These are phyloP conservation scores for Tremella mesenterica DNA, from an alignment of 768 basidiomycete genomes.

Conservation along the genomic window DNA sequence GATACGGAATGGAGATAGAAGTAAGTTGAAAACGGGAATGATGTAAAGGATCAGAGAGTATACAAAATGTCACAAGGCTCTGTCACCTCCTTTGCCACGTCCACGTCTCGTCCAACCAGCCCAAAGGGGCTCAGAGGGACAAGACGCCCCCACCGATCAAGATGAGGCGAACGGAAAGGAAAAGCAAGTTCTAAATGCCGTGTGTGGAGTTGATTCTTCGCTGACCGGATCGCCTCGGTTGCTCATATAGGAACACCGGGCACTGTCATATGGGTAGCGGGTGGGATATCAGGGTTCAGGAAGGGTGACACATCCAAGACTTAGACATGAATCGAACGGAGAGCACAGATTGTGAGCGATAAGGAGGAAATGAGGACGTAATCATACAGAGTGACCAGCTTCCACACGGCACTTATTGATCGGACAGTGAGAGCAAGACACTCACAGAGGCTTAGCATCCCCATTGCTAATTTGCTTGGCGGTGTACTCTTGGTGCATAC, in stretches of 20 bases:
- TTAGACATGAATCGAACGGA: not conserved
- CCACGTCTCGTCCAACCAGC: constrained; percentile 11
- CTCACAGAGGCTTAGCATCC: constrained; percentile 68
- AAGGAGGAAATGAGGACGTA: not conserved
- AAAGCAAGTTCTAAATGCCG: constrained; percentile 40
- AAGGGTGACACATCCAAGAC: not conserved
- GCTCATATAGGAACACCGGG: constrained; percentile 29
- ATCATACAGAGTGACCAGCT: not conserved
- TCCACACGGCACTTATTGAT: not conserved
- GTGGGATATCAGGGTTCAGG: constrained; percentile 8
- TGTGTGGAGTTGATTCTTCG: constrained; percentile 25
- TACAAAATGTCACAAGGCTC: constrained; percentile 30
- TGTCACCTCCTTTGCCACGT: constrained; percentile 41
- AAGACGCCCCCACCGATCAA: constrained; percentile 4
- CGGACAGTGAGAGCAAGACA: constrained; percentile 5
- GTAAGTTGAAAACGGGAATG: too few relatives aligned
- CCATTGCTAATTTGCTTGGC: constrained; percentile 57
- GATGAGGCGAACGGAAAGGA: constrained; percentile 12
- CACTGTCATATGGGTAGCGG: constrained; percentile 43
- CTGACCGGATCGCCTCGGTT: constrained; percentile 41
- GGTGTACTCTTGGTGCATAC: constrained; percentile 77
- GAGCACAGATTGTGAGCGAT: not conserved
- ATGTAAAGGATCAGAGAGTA: too few relatives aligned
- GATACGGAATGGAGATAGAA: too few relatives aligned
- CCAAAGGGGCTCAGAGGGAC: constrained; percentile 17